Base-by-base conservation (phyloP, 495 filamentous ascomycete species). In the Lasiosphaeriaceae sp. region DNA sequence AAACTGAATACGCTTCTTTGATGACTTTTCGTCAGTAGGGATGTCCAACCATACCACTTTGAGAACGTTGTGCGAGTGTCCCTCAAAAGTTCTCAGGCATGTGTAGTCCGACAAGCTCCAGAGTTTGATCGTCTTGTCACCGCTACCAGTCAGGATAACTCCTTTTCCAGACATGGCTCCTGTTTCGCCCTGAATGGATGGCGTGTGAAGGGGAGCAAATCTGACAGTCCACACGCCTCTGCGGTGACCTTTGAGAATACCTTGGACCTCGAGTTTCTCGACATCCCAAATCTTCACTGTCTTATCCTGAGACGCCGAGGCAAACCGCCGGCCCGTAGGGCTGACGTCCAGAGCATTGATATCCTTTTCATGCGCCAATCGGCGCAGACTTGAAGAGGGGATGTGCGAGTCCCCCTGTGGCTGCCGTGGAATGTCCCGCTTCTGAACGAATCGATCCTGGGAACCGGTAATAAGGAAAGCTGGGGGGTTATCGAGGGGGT, bases 351-450 rank as follows among this genome's bases (percentile, higher is more conserved):
- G 77, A 4, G 94, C 90, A 61, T 99, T 99, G 75, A 99, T 99
- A 60, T 99, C 94, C 63, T 97, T 99, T 56, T 99, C 94, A 70
- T 99, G 94, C 2, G 94, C 95, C 72, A 96, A 90, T 34, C 92
- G 82, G 5, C 93, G 96, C 62, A 90, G 95, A 16, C 81, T 63
- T 7, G 90, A 51, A 3, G 51, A 53, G 19, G 45, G 2, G 63
- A 59, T 11, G 85, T 63, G 39, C 71, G 62, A 17, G 66, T 62
- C 55, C n/a, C n/a, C n/a, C 77, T 75, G 46, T 73, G 70, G 54
- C 37, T 73, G 45, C 66, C 72, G 59, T 63, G 73, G 81, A 47
- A 90, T 83, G 53, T 92, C 86, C 86, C 94, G 96, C 54, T 86
- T 85, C 72, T 99, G 97, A 58, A 99, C 81, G 5, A 95, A 97